Base-by-base conservation (phyloP, 1,284 basidiomycete species). In the Boletus holoroseus region DNA sequence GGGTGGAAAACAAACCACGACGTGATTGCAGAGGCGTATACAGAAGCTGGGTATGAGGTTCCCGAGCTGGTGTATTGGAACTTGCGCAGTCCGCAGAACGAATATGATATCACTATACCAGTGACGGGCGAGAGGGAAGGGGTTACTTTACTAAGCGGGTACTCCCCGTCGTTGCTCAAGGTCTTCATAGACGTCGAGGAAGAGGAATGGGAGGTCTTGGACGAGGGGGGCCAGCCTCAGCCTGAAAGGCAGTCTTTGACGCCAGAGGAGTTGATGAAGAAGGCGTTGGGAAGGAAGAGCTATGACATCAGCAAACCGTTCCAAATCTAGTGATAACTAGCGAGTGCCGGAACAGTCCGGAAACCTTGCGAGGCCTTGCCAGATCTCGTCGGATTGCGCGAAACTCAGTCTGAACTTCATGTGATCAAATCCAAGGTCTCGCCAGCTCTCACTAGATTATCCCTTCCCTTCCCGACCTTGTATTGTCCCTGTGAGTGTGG, bases 61-160 rank as follows among this genome's bases (percentile, higher is more conserved):
- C 85, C 85, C 20, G 73, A 86, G 69, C 74, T 88, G 38, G 79
- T 84, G 34, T 85, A 77, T 61, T 81, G 83, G 80, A 70, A 81
- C 58, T 59, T 82, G 44, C 62, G 63, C 0, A 60, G 55, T 0
- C 53, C 39, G 1, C 0, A 0, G 9, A 31, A 44, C 15, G 38
- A 41, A 16, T 3, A 32, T 32, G 43, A 44, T 18, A 62, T 59
- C 38, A 73, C 75, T 42, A 71, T 70, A 31, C 80, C 81, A 24
- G 79, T 78, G 15, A 69, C 71, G 47, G 72, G 70, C 12, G 72
- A 79, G 36, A 67, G 70, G 59, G 70, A 75, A 59, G 84, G 85
- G 4, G 81, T 84, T 8, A 79, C 81, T 34, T 68, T 87, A 59
- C 73, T 87, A 69, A 83, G 76, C 58, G 85, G 84, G 44, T 87